These are phyloP conservation scores for Chloromonas sp. DNA, from an alignment of 163 green algal genomes.

Conservation along the genomic window DNA sequence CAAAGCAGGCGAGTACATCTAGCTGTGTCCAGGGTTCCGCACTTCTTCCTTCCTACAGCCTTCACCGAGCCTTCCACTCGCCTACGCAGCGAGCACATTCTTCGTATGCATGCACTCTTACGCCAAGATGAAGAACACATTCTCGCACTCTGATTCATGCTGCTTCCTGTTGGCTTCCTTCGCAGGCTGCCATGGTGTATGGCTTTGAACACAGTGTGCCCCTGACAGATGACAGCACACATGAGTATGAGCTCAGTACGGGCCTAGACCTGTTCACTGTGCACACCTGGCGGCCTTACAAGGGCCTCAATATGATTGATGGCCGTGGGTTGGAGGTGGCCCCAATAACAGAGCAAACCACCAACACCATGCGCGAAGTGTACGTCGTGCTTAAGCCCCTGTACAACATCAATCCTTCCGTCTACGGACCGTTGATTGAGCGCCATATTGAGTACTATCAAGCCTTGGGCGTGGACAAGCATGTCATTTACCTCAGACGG, in stretches of 20 bases:
- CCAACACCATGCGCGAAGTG: not conserved
- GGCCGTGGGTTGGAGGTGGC: slow-evolving; percentile 12
- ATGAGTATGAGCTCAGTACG: not conserved
- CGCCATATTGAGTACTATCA: slow-evolving; percentile 21
- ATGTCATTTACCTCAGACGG: slow-evolving; percentile 18
- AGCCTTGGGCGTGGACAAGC: slow-evolving; percentile 13
- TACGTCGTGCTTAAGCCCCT: slow-evolving; percentile 11
- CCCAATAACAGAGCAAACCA: not conserved
- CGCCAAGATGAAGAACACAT: too few species aligned
- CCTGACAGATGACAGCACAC: not conserved
- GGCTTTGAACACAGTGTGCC: slow-evolving; percentile 12
- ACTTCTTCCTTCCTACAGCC: not conserved
- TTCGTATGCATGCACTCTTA: too few species aligned
- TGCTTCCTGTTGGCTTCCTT: too few species aligned
- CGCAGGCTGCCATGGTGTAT: slow-evolving; percentile 18
- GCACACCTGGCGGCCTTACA: not conserved
- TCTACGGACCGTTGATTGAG: slow-evolving; percentile 9
- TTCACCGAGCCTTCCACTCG: too few species aligned
- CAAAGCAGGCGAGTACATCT: slow-evolving; percentile 3
- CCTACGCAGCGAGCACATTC: too few species aligned
- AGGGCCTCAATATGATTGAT: slow-evolving; percentile 11
- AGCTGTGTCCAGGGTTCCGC: not conserved
- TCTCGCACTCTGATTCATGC: too few species aligned
- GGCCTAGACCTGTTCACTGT: not conserved
- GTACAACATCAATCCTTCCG: not conserved